Percentiles rank a stretch among this genome's conserved stretches.
Conservation (phyloP, 2,329 filamentous ascomycete genomes). For the Calonectria pseudoreteaudii region DNA sequence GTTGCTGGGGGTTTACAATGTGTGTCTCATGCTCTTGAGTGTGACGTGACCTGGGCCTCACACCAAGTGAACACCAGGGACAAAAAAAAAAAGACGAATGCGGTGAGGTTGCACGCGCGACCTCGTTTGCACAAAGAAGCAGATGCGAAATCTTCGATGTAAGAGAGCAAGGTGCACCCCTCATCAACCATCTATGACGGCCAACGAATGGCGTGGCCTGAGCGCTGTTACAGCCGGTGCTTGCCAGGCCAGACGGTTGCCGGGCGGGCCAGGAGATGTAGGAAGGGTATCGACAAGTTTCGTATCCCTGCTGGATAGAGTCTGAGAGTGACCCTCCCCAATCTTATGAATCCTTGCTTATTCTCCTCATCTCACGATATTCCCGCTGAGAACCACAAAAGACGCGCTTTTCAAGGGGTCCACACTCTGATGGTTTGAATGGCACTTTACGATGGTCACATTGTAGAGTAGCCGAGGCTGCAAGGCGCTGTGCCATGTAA, state of each 20-base stretch:
- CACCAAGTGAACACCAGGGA: not conserved
- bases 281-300: conserved; percentile 30
- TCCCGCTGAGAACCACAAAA: conserved; percentile 11
- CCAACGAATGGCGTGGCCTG: not conserved
- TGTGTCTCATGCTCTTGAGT: conserved; percentile 18
- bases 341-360: conserved; percentile 38
- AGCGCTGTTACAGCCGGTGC: conserved; percentile 12
- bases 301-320: conserved; percentile 36
- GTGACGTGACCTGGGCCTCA: not conserved
- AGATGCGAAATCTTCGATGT: not conserved
- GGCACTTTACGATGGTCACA: conserved; percentile 20
- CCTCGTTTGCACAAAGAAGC: not conserved
- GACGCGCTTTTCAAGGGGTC: conserved; percentile 15
- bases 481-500: conserved; percentile 1
- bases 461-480: conserved; percentile 21
- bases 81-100: not conserved
- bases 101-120: conserved; percentile 9
- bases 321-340: conserved; percentile 33
- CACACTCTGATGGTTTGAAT: conserved; percentile 33
- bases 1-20: conserved; percentile 6
- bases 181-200: not conserved
- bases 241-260: conserved; percentile 4
- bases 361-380: conserved; percentile 12
- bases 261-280: not conserved
- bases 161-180: not conserved